Evolutionary conservation across 2,329 filamentous ascomycete genomes (phyloP), one percentile per base, ranked within the genome.

Genomic region (Penicillium decumbens): DNA sequence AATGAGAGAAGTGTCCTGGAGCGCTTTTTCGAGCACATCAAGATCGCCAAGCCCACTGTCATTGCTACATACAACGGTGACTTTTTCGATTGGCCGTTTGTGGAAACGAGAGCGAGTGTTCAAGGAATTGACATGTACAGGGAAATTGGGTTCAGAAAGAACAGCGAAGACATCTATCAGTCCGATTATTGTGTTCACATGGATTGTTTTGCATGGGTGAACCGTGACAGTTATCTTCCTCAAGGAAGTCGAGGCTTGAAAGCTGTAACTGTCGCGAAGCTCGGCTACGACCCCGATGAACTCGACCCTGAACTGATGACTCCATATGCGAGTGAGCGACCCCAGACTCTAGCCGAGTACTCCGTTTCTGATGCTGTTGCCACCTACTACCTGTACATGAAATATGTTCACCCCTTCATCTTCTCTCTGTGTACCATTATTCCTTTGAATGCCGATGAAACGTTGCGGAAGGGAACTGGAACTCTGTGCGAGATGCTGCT

Each of bases 41-140:
- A 98, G 65, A 89, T 95, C 68, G 89, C 90, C 0, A 83, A 87
- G 51, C 93, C 93, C 0, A 97, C 91, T 0, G 92, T 98, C 49
- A 98, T 98, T 68, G 92, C 95, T 30, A 98, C 93, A n/a, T 98
- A 98, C 79, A 98, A 98, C 89, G 93, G 93, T 75, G 93, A 98
- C 76, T 98, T 98, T 70, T 98, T 98, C 84, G 93, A 98, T 85
- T 98, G 93, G 93, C 92, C 93, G 0, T 98, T 95, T 66, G 90
- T 98, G 23, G 93, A 98, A 75, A 84, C 93, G 39, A 80, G 93
- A 73, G 89, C 95, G 25, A 95, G 90, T 65, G 81, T 96, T 57
- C 86, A 95, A 60, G 93, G 95, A 27, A 96, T 98, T 67, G 93
- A 98, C 71, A 97, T 98, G 93, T 98, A 98, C 72, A 88, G 87